Evolutionary conservation across 352 stramenopile species (phyloP).

Genomic region (Blastocystis hominis): DNA sequence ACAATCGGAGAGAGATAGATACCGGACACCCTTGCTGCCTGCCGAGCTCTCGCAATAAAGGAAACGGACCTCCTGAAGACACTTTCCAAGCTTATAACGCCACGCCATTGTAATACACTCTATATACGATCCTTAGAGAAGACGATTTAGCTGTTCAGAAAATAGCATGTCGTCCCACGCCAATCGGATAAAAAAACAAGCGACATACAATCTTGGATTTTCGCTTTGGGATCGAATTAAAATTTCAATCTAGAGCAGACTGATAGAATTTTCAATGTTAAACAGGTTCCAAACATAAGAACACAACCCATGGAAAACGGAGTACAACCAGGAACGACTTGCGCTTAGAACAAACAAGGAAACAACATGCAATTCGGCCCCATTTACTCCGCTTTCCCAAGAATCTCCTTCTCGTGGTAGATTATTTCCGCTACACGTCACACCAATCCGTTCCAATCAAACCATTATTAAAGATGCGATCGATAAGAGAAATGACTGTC

Average conservation of each 20-base stretch:
- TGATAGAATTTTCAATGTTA: too few species aligned
- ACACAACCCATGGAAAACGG: too few species aligned
- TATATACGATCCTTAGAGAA: neutral
- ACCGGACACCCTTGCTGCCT: conserved; percentile 16
- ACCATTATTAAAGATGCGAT: conserved; percentile 26
- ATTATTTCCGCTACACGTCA: neutral
- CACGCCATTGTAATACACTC: neutral
- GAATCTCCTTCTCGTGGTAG: neutral
- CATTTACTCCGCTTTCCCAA: neutral
- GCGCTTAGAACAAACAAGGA: neutral
- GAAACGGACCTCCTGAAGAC: conserved; percentile 46
- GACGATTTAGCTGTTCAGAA: neutral
- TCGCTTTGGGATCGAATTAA: too few species aligned
- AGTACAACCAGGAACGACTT: neutral
- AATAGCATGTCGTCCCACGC: neutral
- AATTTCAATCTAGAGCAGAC: too few species aligned
- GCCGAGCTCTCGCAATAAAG: conserved; percentile 37
- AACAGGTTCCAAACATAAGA: neutral
- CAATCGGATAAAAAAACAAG: neutral
- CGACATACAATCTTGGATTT: neutral
- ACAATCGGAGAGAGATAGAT: neutral
- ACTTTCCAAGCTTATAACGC: conserved; percentile 33
- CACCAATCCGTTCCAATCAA: neutral
- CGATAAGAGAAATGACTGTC: conserved; percentile 5
- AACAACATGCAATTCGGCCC: too few species aligned